A percentile compares a stretch with the other conserved stretches of the same genome.
Conservation (phyloP, 176 grass and related monocot species). For the Oryza meridionalis region DNA sequence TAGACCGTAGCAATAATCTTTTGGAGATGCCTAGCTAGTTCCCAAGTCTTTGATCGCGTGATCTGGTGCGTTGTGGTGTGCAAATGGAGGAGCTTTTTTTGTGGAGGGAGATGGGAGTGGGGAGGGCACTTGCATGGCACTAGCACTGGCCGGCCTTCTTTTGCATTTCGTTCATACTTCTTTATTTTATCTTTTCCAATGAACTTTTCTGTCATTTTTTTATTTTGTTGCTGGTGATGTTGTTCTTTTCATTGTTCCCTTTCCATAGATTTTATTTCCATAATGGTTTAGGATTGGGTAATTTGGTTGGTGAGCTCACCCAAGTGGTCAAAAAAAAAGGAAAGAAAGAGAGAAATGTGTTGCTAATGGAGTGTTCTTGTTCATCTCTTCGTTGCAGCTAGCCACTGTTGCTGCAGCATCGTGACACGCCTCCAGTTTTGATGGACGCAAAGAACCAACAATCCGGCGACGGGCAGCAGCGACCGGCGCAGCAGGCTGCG, state of each 20-base stretch:
- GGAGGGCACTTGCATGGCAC: constrained; percentile 35
- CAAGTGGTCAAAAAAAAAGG: constrained; percentile 37
- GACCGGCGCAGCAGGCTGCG: neutral
- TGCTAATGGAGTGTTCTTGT: neutral
- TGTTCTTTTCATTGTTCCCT: neutral
- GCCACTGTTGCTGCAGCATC: constrained; percentile 9
- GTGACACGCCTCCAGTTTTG: constrained; percentile 15
- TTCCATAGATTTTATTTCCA: constrained; percentile 30
- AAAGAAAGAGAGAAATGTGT: neutral
- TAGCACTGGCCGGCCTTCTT: constrained; percentile 19
- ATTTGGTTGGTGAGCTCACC: constrained; percentile 42
- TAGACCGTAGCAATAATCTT: neutral
- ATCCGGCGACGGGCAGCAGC: constrained; percentile 16
- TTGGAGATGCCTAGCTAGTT: constrained; percentile 16
- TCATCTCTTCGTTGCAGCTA: constrained; percentile 27
- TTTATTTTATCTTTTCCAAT: neutral
- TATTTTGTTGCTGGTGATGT: neutral
- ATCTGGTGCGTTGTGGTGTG: neutral
- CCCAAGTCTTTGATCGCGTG: neutral
- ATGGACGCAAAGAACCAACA: constrained; percentile 27
- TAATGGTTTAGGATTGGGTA: constrained; percentile 1
- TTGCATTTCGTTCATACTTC: constrained; percentile 34
- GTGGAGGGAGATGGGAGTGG: constrained; percentile 32
- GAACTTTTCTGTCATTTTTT: neutral
- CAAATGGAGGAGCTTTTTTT: constrained; percentile 15